Evolutionary conservation across 306 rosid species (phyloP), one percentile per base, ranked within the genome.

Genomic region (Lithocarpus polystachyus): DNA sequence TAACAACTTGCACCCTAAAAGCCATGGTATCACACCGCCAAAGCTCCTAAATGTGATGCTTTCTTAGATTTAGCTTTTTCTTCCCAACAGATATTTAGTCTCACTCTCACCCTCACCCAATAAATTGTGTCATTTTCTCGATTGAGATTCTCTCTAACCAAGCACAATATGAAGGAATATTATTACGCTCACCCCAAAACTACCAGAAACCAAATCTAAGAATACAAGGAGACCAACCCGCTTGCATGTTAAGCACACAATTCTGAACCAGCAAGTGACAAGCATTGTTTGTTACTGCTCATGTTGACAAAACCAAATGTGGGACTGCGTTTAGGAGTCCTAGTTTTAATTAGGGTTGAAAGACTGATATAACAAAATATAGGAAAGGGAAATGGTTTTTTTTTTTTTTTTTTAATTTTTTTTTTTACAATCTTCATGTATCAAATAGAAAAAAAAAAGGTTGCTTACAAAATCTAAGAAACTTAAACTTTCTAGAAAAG

Each of bases 1-100:
- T 71, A 80, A 81, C 92, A 87, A 88, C 80, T 93, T 88, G 97
- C 81, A 83, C 78, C 80, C 55, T 79, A 83, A 88, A 88, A 86
- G 91, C 87, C 81, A 79, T 37, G 76, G 86, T 77, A 88, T 89
- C 97, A 68, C 86, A 67, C 82, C 85, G 79, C 83, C 84, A 75
- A 45, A 18, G 92, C 86, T 81, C 76, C 77, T 22, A 73, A 74
- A 75, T 81, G 53, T 43, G 82, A 86, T 81, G 60, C 91, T 70
- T 79, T 73, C 62, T 79, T 69, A 56, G 24, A 72, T 81, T 69
- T 79, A 20, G 12, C 35, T 10, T 83, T 85, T 71, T 86, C 68
- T 62, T 81, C 87, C 70, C 57, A 43, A 59, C 45, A 73, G 82
- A 83, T 79, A 82, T 73, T 77, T 60, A 56, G 82, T 22, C 74